Conservation (phyloP, 2,329 filamentous ascomycete species). For the Helotiales sp. region DNA sequence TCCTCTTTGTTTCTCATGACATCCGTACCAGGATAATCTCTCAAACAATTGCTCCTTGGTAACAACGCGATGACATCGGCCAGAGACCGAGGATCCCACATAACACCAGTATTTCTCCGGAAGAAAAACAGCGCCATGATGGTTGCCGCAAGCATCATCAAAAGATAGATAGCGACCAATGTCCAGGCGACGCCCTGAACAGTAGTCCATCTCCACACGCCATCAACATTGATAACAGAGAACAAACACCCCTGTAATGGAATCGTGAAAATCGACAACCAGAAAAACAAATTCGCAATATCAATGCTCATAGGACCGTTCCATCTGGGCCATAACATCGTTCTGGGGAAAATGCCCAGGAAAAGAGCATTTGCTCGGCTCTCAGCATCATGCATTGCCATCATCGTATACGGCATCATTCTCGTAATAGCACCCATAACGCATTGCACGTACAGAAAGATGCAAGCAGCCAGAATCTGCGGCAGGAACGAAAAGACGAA, state of each 20-base stretch:
- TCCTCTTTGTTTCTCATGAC: constrained; percentile 57
- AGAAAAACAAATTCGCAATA: constrained; percentile 69
- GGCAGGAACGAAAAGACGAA: constrained; percentile 88
- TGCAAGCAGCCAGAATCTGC: constrained; percentile 71
- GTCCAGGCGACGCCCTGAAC: constrained; percentile 81
- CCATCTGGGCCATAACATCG: constrained; percentile 70
- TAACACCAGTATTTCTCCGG: constrained; percentile 70
- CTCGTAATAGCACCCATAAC: constrained; percentile 77
- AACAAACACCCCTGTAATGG: constrained; percentile 82
- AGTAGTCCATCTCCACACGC: constrained; percentile 78
- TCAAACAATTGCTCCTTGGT: constrained; percentile 77
- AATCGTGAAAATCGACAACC: constrained; percentile 79
- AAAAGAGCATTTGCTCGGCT: constrained; percentile 70
- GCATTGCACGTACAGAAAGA: constrained; percentile 79
- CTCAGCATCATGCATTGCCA: constrained; percentile 67
- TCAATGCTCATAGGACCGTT: constrained; percentile 72
- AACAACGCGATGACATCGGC: constrained; percentile 81
- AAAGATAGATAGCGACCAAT: constrained; percentile 72
- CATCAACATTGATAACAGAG: constrained; percentile 61
- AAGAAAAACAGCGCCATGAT: constrained; percentile 69
- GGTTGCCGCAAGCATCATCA: constrained; percentile 63
- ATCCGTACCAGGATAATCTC: constrained; percentile 73
- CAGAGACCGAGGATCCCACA: constrained; percentile 84
- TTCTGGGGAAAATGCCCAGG: constrained; percentile 62
- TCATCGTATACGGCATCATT: constrained; percentile 76